phyloP scores from a whole-genome alignment of 345 rosid species.

The Salix viminalis region DNA sequence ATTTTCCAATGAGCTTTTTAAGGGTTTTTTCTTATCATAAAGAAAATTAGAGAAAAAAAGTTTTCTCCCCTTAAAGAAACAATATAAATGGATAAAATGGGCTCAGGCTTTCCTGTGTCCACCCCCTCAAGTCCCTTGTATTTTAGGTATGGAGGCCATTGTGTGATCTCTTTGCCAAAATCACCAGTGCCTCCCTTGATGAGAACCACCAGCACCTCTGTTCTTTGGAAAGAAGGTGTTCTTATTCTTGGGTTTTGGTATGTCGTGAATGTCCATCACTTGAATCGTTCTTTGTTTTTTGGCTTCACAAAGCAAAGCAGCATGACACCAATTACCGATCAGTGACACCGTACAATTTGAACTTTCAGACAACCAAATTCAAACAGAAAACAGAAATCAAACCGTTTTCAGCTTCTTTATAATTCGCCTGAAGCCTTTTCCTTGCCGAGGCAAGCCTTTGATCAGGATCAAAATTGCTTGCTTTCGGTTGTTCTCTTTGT shows the following conservation, averaged over 20 bases:
- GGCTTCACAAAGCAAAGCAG: constrained; percentile 49
- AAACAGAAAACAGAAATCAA: constrained; percentile 8
- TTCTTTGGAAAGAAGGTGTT: constrained; percentile 79
- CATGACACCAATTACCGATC: constrained; percentile 7
- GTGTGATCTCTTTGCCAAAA: constrained; percentile 9
- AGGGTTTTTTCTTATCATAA: background rate
- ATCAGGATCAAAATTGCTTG: constrained; percentile 50
- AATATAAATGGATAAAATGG: constrained; percentile 9
- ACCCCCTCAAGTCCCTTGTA: background rate
- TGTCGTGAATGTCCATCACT: constrained; percentile 97
- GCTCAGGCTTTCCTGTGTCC: background rate
- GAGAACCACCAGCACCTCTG: constrained; percentile 72
- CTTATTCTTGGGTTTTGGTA: constrained; percentile 96
- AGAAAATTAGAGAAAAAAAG: background rate
- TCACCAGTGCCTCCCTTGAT: constrained; percentile 96
- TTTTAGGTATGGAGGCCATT: background rate
- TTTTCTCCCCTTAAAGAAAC: background rate
- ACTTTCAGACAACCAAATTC: background rate
- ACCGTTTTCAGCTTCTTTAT: constrained; percentile 94
- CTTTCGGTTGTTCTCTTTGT: constrained; percentile 58
- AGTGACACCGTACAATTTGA: background rate
- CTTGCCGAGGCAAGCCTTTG: constrained; percentile 59
- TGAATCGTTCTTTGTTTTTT: constrained; percentile 97
- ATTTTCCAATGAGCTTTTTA: background rate
- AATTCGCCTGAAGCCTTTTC: constrained; percentile 81